phyloP scores from a whole-genome alignment of 2,329 filamentous ascomycete species.

The Pseudogymnoascus sp. region DNA sequence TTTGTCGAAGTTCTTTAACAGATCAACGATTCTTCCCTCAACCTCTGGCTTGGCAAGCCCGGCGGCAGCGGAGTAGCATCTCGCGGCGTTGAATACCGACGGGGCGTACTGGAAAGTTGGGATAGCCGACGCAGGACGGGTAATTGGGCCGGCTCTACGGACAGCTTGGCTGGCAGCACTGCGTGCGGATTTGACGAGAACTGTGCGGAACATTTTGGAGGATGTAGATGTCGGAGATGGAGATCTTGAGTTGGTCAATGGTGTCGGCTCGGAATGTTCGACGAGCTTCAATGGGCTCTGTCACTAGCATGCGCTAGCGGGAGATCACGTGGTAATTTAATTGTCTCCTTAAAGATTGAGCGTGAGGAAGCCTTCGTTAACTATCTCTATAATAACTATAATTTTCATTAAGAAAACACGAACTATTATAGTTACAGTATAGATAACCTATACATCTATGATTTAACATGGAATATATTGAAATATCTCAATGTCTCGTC shows the following conservation, averaged over 20 bases:
- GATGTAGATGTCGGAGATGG: conserved; percentile 17
- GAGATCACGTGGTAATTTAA: background rate
- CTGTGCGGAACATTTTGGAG: conserved; percentile 79
- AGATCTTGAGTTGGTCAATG: conserved; percentile 9
- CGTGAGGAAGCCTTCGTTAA: background rate
- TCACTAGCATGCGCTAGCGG: conserved; percentile 5
- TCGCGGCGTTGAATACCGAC: conserved; percentile 60
- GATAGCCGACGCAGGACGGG: conserved; percentile 56
- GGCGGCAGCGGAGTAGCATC: conserved; percentile 80
- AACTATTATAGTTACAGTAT: background rate
- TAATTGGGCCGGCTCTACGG: conserved; percentile 46
- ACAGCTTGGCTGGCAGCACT: conserved; percentile 41
- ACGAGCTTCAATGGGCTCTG: conserved; percentile 10
- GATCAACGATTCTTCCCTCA: conserved; percentile 83
- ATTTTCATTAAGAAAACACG: background rate
- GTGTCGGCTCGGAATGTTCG: conserved; percentile 7
- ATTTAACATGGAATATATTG: background rate
- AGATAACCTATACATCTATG: background rate
- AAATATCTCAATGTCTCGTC: background rate
- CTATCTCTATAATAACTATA: background rate
- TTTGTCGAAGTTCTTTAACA: conserved; percentile 97
- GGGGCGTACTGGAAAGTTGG: conserved; percentile 57
- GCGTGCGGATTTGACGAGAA: conserved; percentile 71
- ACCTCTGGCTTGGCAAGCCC: conserved; percentile 78
- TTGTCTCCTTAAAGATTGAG: background rate